phyloP scores from a whole-genome alignment of 805 yeast genomes.

The Candida awuae region DNA sequence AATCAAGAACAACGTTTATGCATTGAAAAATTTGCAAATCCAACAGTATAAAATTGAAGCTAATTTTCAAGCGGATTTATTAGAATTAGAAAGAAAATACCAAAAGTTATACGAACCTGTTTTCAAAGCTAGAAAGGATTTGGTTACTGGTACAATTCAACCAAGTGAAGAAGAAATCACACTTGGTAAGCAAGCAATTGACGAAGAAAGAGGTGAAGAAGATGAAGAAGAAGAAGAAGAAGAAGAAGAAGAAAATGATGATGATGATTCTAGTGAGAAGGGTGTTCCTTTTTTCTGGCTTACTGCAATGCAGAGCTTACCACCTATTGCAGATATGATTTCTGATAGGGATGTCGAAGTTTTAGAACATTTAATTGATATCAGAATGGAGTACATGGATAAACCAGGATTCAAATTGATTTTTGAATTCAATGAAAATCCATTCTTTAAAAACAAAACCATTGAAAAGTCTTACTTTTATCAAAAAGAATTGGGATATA shows the following conservation, averaged over 20 bases:
- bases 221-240: constrained; percentile 37
- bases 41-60: constrained; percentile 78
- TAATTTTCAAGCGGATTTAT: constrained; percentile 82
- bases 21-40: constrained; percentile 74
- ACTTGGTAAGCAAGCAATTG: constrained; percentile 66
- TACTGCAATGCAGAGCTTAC: constrained; percentile 85
- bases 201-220: constrained; percentile 29
- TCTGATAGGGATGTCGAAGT: constrained; percentile 88
- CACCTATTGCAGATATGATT: constrained; percentile 72
- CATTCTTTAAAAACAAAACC: constrained; percentile 63
- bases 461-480: constrained; percentile 86
- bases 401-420: constrained; percentile 84
- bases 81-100: constrained; percentile 78
- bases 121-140: constrained; percentile 61
- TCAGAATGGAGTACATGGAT: constrained; percentile 70
- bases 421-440: constrained; percentile 72
- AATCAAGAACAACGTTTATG: constrained; percentile 70
- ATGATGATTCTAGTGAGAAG: constrained; percentile 29
- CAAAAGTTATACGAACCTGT: constrained; percentile 67
- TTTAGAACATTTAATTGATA: constrained; percentile 55
- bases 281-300: constrained; percentile 97
- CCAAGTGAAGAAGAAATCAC: constrained; percentile 75
- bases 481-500: constrained; percentile 87
- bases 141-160: constrained; percentile 64
- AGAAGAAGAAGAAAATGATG: constrained; percentile 32